Evolutionary conservation across 1,284 basidiomycete species (phyloP).

Genomic region (Ceratobasidium sp.): DNA sequence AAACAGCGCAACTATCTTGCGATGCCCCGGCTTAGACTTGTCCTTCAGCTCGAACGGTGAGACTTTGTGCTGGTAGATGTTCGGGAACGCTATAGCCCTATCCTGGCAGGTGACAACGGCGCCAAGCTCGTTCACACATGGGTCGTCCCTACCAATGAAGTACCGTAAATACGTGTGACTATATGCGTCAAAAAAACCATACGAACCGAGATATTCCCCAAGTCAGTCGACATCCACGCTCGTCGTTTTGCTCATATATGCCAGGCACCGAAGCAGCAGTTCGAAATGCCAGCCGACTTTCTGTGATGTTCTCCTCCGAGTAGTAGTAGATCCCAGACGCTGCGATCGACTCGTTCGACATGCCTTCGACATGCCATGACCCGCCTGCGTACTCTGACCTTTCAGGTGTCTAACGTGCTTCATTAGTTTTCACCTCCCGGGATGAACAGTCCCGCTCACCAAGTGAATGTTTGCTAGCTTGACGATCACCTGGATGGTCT

Average conservation of each 20-base stretch:
- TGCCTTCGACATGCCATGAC: neutral
- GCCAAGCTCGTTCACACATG: slow-evolving; percentile 56
- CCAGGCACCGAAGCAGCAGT: neutral
- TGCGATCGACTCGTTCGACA: no score
- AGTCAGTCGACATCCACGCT: neutral
- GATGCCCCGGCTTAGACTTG: slow-evolving; percentile 61
- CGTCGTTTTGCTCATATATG: slow-evolving; percentile 28
- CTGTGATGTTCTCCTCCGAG: slow-evolving; percentile 45
- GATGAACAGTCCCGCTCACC: slow-evolving; percentile 11
- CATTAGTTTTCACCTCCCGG: neutral
- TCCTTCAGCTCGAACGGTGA: slow-evolving; percentile 62
- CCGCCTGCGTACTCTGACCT: slow-evolving; percentile 56
- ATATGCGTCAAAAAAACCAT: neutral
- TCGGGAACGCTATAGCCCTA: slow-evolving; percentile 62
- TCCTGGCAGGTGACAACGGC: slow-evolving; percentile 58
- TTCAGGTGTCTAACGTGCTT: slow-evolving; percentile 60
- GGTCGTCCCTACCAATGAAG: neutral
- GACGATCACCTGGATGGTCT: slow-evolving; percentile 63
- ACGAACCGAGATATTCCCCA: slow-evolving; percentile 38
- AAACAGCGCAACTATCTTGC: slow-evolving; percentile 66
- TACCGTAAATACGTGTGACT: neutral
- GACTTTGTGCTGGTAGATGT: slow-evolving; percentile 63
- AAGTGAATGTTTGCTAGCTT: slow-evolving; percentile 66
- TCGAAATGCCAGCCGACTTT: slow-evolving; percentile 35
- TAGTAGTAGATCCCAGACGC: no score